These are phyloP conservation scores for Diaporthe destruens DNA, from an alignment of 2,329 filamentous ascomycete genomes.

Conservation along the genomic window DNA sequence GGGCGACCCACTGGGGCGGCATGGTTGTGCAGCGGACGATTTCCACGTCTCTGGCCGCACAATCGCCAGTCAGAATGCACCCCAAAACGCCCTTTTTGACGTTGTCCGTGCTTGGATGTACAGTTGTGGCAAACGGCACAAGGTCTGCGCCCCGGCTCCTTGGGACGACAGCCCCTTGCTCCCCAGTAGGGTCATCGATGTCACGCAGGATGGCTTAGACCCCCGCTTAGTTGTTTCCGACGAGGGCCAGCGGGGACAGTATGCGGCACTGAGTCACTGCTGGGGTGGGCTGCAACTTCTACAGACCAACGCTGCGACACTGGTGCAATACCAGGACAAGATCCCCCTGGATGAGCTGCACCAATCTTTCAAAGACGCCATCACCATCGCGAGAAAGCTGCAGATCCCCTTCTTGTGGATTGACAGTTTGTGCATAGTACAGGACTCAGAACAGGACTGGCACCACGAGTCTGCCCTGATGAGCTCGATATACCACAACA, in stretches of 20 bases:
- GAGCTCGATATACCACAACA: constrained; percentile 31
- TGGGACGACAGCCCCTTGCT: not conserved
- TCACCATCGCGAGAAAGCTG: constrained; percentile 10
- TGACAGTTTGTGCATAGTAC: constrained; percentile 33
- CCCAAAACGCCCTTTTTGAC: constrained; percentile 1
- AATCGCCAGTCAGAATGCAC: not conserved
- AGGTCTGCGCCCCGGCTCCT: not conserved
- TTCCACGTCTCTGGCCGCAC: constrained; percentile 13
- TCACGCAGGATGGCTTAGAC: not conserved
- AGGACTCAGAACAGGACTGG: constrained; percentile 32
- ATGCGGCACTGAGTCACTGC: constrained; percentile 33
- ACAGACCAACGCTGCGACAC: not conserved
- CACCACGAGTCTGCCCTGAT: constrained; percentile 25
- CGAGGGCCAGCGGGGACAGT: not conserved
- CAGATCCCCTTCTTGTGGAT: constrained; percentile 30
- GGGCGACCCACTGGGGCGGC: constrained; percentile 3
- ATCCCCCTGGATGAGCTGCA: constrained; percentile 10
- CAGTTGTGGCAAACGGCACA: not conserved
- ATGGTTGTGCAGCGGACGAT: not conserved
- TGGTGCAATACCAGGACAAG: not conserved
- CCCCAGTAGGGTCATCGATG: constrained; percentile 4
- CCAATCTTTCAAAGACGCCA: constrained; percentile 26
- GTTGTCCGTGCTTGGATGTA: constrained; percentile 6
- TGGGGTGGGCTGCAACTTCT: constrained; percentile 11
- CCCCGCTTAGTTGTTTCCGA: not conserved